A percentile compares a stretch with the other conserved stretches of the same genome.
Conservation (phyloP, 1,284 basidiomycete species). For the Cystobasidium pallidum region DNA sequence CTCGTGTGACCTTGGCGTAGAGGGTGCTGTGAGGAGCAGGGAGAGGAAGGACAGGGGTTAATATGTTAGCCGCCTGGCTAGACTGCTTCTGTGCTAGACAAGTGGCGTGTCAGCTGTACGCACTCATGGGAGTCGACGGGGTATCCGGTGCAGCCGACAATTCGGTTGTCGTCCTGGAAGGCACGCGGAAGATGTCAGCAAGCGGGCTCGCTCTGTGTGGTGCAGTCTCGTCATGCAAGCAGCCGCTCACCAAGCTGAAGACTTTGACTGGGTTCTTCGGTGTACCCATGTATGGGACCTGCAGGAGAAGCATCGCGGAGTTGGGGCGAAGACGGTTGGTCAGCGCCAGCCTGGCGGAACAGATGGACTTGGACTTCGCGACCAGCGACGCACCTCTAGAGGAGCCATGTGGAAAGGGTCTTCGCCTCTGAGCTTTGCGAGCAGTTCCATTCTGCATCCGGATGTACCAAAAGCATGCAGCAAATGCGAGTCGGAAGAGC, state of each 20-base stretch:
- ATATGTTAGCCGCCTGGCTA: too few relatives aligned
- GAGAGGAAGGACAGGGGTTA: too few relatives aligned
- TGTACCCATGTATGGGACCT: slow-evolving; percentile 45
- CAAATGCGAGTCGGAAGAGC: slow-evolving; percentile 6
- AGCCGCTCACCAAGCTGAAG: slow-evolving; percentile 23
- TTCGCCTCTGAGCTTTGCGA: slow-evolving; percentile 43
- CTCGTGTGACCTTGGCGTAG: slow-evolving; percentile 27
- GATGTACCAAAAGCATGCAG: background rate
- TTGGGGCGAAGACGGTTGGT: background rate
- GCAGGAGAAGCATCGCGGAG: background rate
- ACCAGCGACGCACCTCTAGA: slow-evolving; percentile 20
- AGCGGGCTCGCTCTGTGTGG: too few relatives aligned
- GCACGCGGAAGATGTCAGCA: background rate
- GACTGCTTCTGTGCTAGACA: too few relatives aligned
- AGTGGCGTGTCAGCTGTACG: background rate
- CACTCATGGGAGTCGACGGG: slow-evolving; percentile 45
- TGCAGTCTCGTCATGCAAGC: background rate
- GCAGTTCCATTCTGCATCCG: slow-evolving; percentile 42
- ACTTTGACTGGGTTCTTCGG: slow-evolving; percentile 45
- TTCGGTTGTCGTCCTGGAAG: slow-evolving; percentile 40
- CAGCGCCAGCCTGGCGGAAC: background rate
- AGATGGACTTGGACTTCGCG: background rate
- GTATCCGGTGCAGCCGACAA: slow-evolving; percentile 46
- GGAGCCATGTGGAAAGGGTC: slow-evolving; percentile 46
- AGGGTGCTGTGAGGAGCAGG: slow-evolving; percentile 38